Percentiles rank a stretch among this genome's conserved stretches.
These are phyloP conservation scores for Russula abietina DNA, from an alignment of 768 basidiomycete genomes.

Conservation along the genomic window DNA sequence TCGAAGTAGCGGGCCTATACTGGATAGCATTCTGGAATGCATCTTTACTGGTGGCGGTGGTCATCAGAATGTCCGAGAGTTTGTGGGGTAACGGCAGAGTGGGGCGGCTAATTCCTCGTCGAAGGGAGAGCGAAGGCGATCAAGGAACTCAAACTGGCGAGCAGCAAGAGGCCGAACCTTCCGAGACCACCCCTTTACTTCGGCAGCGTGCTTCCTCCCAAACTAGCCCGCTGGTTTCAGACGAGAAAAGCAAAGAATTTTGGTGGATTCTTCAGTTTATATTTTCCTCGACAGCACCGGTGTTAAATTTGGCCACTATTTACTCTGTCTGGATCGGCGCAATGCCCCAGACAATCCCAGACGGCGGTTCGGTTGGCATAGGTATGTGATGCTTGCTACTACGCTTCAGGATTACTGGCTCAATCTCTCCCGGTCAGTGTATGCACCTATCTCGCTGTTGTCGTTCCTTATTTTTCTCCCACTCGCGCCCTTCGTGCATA, in stretches of 20 bases:
- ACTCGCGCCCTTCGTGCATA: constrained; percentile 57
- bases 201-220: neutral
- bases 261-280: constrained; percentile 61
- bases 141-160: neutral
- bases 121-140: constrained; percentile 17
- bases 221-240: neutral
- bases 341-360: constrained; percentile 52
- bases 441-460: constrained; percentile 40
- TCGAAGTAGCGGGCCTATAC: constrained; percentile 49
- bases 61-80: constrained; percentile 37
- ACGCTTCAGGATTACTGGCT: neutral
- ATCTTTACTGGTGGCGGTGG: constrained; percentile 38
- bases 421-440: constrained; percentile 39
- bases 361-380: constrained; percentile 47
- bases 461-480: constrained; percentile 51
- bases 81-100: constrained; percentile 25
- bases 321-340: constrained; percentile 39
- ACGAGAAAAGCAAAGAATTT: constrained; percentile 26
- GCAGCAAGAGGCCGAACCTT: constrained; percentile 19
- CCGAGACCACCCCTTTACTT: constrained; percentile 22
- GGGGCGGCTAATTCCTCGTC: constrained; percentile 16
- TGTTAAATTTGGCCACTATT: constrained; percentile 47
- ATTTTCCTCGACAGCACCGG: constrained; percentile 46
- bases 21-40: constrained; percentile 52
- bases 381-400: constrained; percentile 37